Base-by-base conservation (phyloP, 805 yeast species). In the Schizosaccharomyces lindneri region DNA sequence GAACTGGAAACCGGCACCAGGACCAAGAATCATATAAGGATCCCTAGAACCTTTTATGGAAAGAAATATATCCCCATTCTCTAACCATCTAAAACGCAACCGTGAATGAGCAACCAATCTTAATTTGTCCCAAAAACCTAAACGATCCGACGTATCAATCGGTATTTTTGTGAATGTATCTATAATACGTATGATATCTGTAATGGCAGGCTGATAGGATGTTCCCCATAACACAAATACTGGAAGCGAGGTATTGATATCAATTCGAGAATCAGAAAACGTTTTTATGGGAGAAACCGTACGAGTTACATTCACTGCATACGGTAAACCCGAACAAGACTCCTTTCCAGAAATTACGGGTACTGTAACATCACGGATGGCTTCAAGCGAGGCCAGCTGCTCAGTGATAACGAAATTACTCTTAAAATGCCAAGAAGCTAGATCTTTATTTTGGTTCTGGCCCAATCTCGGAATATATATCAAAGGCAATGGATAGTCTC, bases 121-220 rank as follows among this genome's bases (percentile, higher is more conserved):
- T 32, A 87, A 71, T 69, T 88, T 90, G 71, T 89, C 97, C 97
- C 97, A 89, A 66, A 88, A 82, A 0, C 97, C 97, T 15, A 87
- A 72, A 66, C 84, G 84, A 3, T 80, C 78, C 1, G 95, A 86
- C 0, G 89, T 89, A 69, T 89, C 97, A 17, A 85, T 72, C 0
- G 94, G 95, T 0, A 95, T 95, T 69, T 90, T 89, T 0, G 94
- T 81, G 68, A 89, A 86, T 57, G 83, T 81, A 66, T 88, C 95
- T 63, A 89, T 78, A 62, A 80, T 83, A 62, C 81, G 73, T 81
- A 85, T 84, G 1, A 83, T 76, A 65, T 87, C 89, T 65, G 87
- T 87, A 39, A 89, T 78, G 0, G 88, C 89, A 19, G 95, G 88
- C 66, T 84, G 87, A 65, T 84, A 83, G 0, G 90, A 84, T 41